Evolutionary conservation across 768 basidiomycete genomes (phyloP), one percentile per base, ranked within the genome.

Genomic region (Clitopilus passeckerianus): DNA sequence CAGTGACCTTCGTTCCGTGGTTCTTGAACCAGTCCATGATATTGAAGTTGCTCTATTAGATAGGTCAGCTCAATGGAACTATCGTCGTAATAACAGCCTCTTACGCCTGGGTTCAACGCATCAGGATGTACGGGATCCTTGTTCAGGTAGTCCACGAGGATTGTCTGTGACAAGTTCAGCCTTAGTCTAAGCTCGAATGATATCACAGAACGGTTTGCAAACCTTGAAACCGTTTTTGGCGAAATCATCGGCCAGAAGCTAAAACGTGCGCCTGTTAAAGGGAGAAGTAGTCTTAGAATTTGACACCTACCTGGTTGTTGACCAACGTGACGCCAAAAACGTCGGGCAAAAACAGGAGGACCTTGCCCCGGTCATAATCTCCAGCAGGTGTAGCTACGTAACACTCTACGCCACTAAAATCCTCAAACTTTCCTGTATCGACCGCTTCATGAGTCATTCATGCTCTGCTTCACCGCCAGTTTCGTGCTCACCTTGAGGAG

Each of bases 301-400:
- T 5, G n/a, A 18, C n/a, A 22, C n/a, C 12, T 41, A 64, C 64
- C 61, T 61, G 55, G 59, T 58, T 64, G 53, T 65, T 65, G 4
- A 62, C 58, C 57, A 62, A 44, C 15, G 60, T 57, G 5, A 62
- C 33, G 15, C 65, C 65, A 35, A 65, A 65, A 23, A 65, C 63
- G 24, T 65, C 64, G 1, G 81, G 58, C 23, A 87, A 67, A 72
- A 74, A 82, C 24, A 88, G 75, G 54, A 87, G 57, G 24, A 77
- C 83, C 67, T 85, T 86, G 63, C 81, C 76, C 70, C 83, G 81
- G 56, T 78, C 70, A 60, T 82, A 85, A 44, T 80, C 78, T 2
- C 64, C 64, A 1, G 74, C 67, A 16, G 86, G 86, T 0, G 80
- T 83, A 0, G 81, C 79, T 54, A 86, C 74, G 61, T 88, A 87